Evolutionary conservation across 352 stramenopile species (phyloP).

Genomic region (Phytophthora cryptogea): DNA sequence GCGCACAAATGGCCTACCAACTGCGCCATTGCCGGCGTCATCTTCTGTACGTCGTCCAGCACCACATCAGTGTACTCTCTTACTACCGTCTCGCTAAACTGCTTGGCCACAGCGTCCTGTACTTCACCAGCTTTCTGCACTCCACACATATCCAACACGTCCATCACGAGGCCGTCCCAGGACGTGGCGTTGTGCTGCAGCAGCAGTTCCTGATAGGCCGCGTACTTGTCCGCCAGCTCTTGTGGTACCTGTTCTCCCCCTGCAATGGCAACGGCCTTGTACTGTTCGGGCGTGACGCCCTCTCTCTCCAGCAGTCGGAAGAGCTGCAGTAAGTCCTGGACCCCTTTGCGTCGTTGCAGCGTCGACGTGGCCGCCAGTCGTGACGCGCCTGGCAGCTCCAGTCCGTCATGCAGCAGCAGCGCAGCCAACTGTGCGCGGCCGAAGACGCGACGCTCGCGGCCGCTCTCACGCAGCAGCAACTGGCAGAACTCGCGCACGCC

Average conservation of each 20-base stretch:
- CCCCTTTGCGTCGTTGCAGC: constrained; percentile 55
- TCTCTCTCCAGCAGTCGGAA: constrained; percentile 74
- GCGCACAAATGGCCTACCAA: constrained; percentile 47
- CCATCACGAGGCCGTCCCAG: constrained; percentile 70
- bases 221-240: constrained; percentile 55
- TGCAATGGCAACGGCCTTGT: constrained; percentile 27
- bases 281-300: constrained; percentile 49
- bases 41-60: constrained; percentile 67
- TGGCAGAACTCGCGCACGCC: constrained; percentile 67
- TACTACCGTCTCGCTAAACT: constrained; percentile 47
- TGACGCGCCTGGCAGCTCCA: constrained; percentile 42
- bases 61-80: constrained; percentile 65
- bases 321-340: constrained; percentile 68
- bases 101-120: constrained; percentile 6
- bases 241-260: constrained; percentile 12
- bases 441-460: constrained; percentile 57
- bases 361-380: constrained; percentile 47
- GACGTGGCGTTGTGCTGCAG: constrained; percentile 57
- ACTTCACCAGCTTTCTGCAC: constrained; percentile 4
- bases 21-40: constrained; percentile 70
- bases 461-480: constrained; percentile 65
- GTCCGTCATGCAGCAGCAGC: constrained; percentile 57
- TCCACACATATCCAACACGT: constrained; percentile 42
- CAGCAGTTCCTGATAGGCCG: constrained; percentile 56
- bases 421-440: constrained; percentile 46